A percentile compares a stretch with the other conserved stretches of the same genome.
phyloP scores from a whole-genome alignment of 495 filamentous ascomycete species.

The Xylaria intraflava region DNA sequence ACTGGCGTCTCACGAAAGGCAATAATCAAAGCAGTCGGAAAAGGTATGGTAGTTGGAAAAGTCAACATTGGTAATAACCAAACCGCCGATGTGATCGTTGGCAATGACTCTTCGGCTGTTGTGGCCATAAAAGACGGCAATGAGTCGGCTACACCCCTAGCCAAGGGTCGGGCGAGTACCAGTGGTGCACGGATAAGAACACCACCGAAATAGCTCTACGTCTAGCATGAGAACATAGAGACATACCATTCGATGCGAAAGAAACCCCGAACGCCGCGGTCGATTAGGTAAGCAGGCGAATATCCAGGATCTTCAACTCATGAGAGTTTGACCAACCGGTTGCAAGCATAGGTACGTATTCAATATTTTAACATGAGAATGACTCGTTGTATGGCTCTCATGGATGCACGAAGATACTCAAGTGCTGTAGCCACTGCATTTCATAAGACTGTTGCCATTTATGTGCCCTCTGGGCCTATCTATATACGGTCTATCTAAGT shows the following conservation, averaged over 20 bases:
- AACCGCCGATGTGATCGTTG: constrained; percentile 69
- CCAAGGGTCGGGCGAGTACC: constrained; percentile 15
- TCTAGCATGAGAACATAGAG: background rate
- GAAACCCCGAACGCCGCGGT: background rate
- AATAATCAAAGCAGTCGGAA: constrained; percentile 86
- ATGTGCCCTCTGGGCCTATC: too few species aligned
- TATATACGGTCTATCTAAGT: too few species aligned
- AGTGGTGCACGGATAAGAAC: constrained; percentile 14
- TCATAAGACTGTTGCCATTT: too few species aligned
- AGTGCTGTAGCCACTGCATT: too few species aligned
- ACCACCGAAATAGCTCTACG: constrained; percentile 5
- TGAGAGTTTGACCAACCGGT: background rate
- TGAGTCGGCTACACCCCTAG: constrained; percentile 4
- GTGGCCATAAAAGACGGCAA: constrained; percentile 6
- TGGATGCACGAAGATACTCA: background rate
- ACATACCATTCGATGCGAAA: background rate
- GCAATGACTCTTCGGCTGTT: constrained; percentile 60
- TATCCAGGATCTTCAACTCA: background rate
- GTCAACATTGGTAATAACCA: constrained; percentile 62
- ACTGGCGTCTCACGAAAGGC: constrained; percentile 83
- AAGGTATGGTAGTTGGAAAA: constrained; percentile 94
- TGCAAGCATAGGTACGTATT: background rate
- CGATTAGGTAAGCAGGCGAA: background rate
- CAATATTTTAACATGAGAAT: background rate
- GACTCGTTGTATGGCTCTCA: background rate